Evolutionary conservation across 768 basidiomycete species (phyloP), one percentile per base, ranked within the genome.

Genomic region (Amanita phalloides): DNA sequence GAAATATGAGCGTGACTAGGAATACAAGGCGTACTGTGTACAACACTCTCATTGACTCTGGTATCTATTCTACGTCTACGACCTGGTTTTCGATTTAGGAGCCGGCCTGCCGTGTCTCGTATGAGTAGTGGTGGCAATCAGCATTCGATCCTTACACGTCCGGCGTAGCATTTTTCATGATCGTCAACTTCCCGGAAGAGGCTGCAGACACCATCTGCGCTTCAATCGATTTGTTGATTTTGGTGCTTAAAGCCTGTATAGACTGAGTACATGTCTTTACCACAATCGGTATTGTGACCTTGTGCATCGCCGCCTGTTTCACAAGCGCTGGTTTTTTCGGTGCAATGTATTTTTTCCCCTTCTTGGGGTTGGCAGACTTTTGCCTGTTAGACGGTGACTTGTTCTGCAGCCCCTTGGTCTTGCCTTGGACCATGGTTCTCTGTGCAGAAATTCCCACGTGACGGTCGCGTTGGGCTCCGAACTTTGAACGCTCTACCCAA

Each of bases 211-310:
- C 87, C 82, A 93, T 90, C 67, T 94, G 92, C 50, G 78, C 75
- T 65, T 97, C 93, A 60, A 97, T 93, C 20, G 87, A 89, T 64
- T 81, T 83, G 65, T 88, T 91, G 63, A 96, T 93, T 70, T 92
- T 93, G 48, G 90, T 86, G 54, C 86, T 86, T 56, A 96, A 74
- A 61, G 80, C 73, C 92, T 95, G 62, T 14, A 28, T 42, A 43
- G 20, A 20, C 41, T 28, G 28, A 45, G 37, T 48, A 32, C n/a
- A 21, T n/a, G 56, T 23, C 25, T 3, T n/a, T 49, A 23, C 36
- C 5, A 5, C 23, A 28, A 48, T 45, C n/a, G 41, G 17, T 11
- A 42, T 45, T 28, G 10, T 20, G 36, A 90, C 92, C 73, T 88
- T 83, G 61, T 87, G 81, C 73, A 89, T 72, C n/a, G 80, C 67